Conservation (phyloP, 2,329 filamentous ascomycete species). For the Alternaria sp. region DNA sequence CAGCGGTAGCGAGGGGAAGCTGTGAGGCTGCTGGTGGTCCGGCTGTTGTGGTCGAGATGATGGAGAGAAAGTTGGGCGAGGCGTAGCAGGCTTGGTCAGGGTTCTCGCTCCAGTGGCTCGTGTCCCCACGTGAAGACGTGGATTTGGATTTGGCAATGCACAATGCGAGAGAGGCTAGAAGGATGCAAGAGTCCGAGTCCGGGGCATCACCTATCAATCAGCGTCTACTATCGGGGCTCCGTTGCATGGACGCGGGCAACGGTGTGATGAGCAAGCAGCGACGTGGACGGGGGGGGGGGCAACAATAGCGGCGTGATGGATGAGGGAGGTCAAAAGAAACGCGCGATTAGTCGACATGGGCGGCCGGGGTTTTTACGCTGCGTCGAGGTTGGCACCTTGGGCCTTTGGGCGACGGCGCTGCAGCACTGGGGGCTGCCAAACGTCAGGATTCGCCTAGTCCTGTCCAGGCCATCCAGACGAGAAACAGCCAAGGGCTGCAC, state of each 20-base stretch:
- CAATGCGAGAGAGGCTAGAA: neutral
- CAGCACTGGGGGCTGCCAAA: constrained; percentile 13
- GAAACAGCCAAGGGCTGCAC: constrained; percentile 9
- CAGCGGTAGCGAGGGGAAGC: constrained; percentile 5
- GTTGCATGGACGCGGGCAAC: constrained; percentile 37
- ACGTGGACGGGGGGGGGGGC: constrained; percentile 13
- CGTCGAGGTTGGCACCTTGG: constrained; percentile 22
- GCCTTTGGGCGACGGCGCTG: constrained; percentile 10
- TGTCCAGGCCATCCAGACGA: constrained; percentile 26
- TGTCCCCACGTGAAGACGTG: constrained; percentile 41
- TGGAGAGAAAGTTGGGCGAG: constrained; percentile 16
- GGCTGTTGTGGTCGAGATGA: constrained; percentile 15
- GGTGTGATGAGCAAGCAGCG: constrained; percentile 28
- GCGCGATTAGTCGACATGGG: constrained; percentile 32
- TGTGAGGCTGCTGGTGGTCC: constrained; percentile 10
- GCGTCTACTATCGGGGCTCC: constrained; percentile 29
- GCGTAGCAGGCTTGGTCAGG: constrained; percentile 13
- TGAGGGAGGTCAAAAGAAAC: constrained; percentile 36
- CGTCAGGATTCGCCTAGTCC: constrained; percentile 31
- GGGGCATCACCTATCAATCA: constrained; percentile 27
- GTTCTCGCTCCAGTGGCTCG: constrained; percentile 26
- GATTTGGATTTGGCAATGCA: constrained; percentile 7
- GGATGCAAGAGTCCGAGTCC: constrained; percentile 3
- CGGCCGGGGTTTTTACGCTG: constrained; percentile 34
- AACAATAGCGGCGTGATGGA: constrained; percentile 20